Conservation (phyloP, 176 grass and related monocot species). For the Elymus sibiricus region DNA sequence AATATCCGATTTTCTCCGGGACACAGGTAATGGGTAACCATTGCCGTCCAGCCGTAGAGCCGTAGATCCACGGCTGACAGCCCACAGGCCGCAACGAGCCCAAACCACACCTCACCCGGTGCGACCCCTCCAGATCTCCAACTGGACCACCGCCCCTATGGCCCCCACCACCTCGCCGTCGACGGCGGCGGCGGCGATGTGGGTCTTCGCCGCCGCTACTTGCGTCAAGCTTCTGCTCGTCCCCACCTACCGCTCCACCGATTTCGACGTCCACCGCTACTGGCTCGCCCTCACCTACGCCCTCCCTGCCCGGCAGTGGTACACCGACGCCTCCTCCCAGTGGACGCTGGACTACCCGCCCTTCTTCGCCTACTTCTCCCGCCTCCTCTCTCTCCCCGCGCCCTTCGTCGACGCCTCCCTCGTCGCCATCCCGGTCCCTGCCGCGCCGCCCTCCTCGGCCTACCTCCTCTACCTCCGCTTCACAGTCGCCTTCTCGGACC, state of each 20-base stretch:
- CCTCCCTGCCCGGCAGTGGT: constrained; percentile 66
- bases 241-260: constrained; percentile 78
- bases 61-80: not conserved
- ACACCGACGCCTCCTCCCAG: constrained; percentile 66
- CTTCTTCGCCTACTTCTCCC: constrained; percentile 85
- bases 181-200: constrained; percentile 21
- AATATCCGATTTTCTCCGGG: too few relatives aligned
- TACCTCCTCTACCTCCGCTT: constrained; percentile 66
- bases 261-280: constrained; percentile 92
- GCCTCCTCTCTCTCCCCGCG: constrained; percentile 56
- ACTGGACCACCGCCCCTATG: not conserved
- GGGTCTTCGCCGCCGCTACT: constrained; percentile 62
- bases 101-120: not conserved
- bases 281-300: constrained; percentile 78
- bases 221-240: constrained; percentile 76
- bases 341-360: constrained; percentile 93
- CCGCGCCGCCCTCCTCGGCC: constrained; percentile 19
- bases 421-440: constrained; percentile 34
- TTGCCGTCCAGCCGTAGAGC: too few relatives aligned
- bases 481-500: constrained; percentile 42
- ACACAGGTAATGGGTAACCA: too few relatives aligned
- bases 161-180: constrained; percentile 5
- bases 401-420: constrained; percentile 43
- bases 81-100: not conserved
- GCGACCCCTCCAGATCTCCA: not conserved